phyloP scores from a whole-genome alignment of 805 yeast genomes.

The Saccharomyces cerevisiae region DNA sequence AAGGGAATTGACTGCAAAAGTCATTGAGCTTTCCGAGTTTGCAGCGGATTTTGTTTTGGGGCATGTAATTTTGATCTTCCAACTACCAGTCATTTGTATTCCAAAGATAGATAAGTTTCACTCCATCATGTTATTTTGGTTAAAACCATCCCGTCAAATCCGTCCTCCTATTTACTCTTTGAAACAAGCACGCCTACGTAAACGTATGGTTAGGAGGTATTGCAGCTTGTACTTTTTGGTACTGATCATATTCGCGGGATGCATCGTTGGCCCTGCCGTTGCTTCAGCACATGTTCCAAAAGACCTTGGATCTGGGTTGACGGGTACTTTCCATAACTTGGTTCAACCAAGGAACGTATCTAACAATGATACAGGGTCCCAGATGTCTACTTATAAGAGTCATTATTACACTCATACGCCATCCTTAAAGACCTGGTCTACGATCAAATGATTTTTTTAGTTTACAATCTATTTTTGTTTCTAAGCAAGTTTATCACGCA shows the following conservation, averaged over 20 bases:
- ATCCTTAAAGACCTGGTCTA: conserved; percentile 45
- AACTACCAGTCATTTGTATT: conserved; percentile 74
- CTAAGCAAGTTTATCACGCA: background rate
- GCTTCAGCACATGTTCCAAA: conserved; percentile 51
- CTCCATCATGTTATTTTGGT: conserved; percentile 96
- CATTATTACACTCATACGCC: conserved; percentile 44
- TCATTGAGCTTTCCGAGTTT: conserved; percentile 87
- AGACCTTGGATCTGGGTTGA: conserved; percentile 26
- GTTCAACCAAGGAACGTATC: conserved; percentile 81
- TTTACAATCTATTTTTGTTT: background rate
- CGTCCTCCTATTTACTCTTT: conserved; percentile 95
- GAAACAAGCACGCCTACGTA: conserved; percentile 91
- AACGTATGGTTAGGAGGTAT: conserved; percentile 94
- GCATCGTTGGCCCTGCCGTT: conserved; percentile 87
- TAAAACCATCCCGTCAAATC: conserved; percentile 90
- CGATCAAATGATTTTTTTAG: conserved; percentile 26
- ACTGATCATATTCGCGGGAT: conserved; percentile 57
- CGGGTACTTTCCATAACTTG: conserved; percentile 50
- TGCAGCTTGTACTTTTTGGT: conserved; percentile 68
- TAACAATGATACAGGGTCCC: conserved; percentile 74
- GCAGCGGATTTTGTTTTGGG: conserved; percentile 95
- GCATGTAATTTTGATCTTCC: conserved; percentile 76
- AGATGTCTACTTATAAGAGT: conserved; percentile 28
- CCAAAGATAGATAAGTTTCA: conserved; percentile 96
- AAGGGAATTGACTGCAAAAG: conserved; percentile 90